Evolutionary conservation across 441 rosid genomes (phyloP), one percentile per base, ranked within the genome.

Genomic region (Croton setiger): DNA sequence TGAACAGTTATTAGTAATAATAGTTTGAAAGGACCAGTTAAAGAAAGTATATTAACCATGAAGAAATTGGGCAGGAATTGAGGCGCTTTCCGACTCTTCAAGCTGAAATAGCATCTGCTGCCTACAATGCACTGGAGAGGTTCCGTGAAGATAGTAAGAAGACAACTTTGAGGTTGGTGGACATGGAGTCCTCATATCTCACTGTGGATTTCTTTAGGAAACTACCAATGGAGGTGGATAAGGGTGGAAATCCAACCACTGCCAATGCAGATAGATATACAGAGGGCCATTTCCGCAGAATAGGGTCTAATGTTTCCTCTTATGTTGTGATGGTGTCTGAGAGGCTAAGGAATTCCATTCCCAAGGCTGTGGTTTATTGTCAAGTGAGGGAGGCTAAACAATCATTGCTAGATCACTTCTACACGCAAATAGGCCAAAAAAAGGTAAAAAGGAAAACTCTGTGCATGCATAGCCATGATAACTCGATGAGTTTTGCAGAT

Each of bases 131-230:
- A 27, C 66, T 93, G 75, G 98, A 87, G 80, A 89, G 82, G 71
- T 87, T 93, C 65, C 84, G 92, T 5, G 96, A 89, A 71, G 98
- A 93, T 45, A 72, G 98, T 73, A 90, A 79, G 85, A 93, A 88
- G 74, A 84, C 96, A 2, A 83, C 83, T 62, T 21, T 84, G 60
- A 75, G 96, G 47, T 73, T 93, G 75, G 97, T 93, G 56, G 97
- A 93, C 49, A 93, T 93, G 98, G 98, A 93, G 71, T 87, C 98
- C 36, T 84, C 96, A 6, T 91, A 91, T 70, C 80, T 93, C 65
- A 91, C 98, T 3, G 92, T 86, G 18, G 97, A 93, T 7, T 93
- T 90, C 85, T 93, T 90, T 78, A 75, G 97, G 65, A 93, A 78
- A 71, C 91, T 90, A 51, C 92, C 97, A 31, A 89, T 81, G 79